Percentiles rank a stretch among this genome's conserved stretches.
Conservation (phyloP, 345 rosid genomes). For the Ceriops zippeliana region DNA sequence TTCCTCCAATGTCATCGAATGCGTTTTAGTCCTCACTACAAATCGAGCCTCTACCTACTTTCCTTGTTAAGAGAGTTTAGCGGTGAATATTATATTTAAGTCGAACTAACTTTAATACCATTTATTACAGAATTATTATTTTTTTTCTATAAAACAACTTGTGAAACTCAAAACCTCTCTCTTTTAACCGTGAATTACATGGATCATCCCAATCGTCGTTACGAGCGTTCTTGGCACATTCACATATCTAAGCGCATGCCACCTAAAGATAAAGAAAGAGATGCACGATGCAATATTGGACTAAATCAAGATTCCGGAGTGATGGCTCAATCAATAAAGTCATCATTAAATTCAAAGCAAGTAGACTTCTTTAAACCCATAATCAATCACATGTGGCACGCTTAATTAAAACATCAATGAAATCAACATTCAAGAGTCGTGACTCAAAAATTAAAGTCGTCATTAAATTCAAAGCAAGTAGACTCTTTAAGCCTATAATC, state of each 20-base stretch:
- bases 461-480: conserved; percentile 18
- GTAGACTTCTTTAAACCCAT: conserved; percentile 1
- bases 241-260: background rate
- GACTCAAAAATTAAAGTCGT: conserved; percentile 1
- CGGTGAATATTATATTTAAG: too few species aligned
- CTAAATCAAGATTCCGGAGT: conserved; percentile 6
- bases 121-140: too few species aligned
- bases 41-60: too few species aligned
- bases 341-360: conserved; percentile 20
- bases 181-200: too few species aligned
- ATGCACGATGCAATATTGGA: conserved; percentile 19
- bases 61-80: too few species aligned
- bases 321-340: background rate
- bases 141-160: too few species aligned
- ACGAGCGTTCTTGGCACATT: background rate
- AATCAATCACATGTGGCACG: background rate
- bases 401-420: background rate
- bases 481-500: background rate
- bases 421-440: background rate
- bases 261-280: background rate
- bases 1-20: too few species aligned
- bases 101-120: too few species aligned
- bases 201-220: background rate
- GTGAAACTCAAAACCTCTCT: too few species aligned
- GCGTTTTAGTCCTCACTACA: too few species aligned